Conservation (phyloP, 129 eudicot genomes). For the Apium graveolens region DNA sequence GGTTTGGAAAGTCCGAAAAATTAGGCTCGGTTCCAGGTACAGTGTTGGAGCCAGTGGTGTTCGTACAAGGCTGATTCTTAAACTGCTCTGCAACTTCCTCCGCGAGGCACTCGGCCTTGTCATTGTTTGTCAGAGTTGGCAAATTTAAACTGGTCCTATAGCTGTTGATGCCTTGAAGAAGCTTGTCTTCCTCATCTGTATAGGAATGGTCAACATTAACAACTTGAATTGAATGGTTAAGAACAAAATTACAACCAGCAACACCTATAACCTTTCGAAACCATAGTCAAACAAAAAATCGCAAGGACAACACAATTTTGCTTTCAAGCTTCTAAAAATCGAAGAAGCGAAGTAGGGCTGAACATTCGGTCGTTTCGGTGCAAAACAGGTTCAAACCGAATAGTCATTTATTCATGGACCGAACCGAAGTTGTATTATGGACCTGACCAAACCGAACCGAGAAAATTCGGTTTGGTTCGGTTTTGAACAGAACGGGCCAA, state of each 20-base stretch:
- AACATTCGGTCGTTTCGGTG: no score
- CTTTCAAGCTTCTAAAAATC: neutral
- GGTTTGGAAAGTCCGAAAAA: constrained; percentile 35
- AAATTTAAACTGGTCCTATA: constrained; percentile 63
- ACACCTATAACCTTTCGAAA: neutral
- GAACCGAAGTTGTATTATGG: no score
- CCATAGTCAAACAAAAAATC: neutral
- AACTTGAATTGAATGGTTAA: neutral
- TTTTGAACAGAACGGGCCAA: no score
- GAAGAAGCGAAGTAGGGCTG: no score
- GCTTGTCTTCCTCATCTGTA: constrained; percentile 73
- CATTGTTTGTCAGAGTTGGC: constrained; percentile 46
- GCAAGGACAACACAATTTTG: neutral
- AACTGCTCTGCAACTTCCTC: constrained; percentile 65
- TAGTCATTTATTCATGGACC: no score
- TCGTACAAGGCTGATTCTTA: constrained; percentile 65
- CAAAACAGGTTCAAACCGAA: no score
- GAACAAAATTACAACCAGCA: neutral
- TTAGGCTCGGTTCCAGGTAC: constrained; percentile 72
- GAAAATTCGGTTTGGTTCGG: no score
- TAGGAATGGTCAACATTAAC: neutral
- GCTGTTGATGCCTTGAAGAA: constrained; percentile 69
- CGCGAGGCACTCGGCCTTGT: constrained; percentile 77
- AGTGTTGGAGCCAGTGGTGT: constrained; percentile 66
- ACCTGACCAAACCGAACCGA: no score